A percentile compares a stretch with the other conserved stretches of the same genome.
Conservation (phyloP, 176 grass and related monocot species). For the Rhynchospora breviuscula region DNA sequence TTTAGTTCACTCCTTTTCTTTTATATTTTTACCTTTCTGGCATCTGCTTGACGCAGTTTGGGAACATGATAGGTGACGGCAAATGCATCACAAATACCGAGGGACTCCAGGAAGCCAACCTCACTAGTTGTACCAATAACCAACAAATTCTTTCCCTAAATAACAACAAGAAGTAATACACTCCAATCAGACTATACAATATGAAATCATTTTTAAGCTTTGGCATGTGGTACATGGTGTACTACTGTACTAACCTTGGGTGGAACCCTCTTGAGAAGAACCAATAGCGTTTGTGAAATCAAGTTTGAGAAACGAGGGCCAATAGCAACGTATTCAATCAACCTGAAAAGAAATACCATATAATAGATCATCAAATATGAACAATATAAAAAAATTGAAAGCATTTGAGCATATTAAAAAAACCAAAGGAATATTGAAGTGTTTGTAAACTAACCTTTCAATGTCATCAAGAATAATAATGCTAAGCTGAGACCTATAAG, state of each 20-base stretch:
- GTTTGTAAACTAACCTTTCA: slow-evolving; percentile 36
- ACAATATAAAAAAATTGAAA: neutral
- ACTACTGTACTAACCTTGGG: slow-evolving; percentile 49
- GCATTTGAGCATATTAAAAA: neutral
- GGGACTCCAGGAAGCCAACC: slow-evolving; percentile 71
- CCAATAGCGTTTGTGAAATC: slow-evolving; percentile 80
- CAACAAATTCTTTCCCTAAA: slow-evolving; percentile 64
- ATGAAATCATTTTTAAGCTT: neutral
- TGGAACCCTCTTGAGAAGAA: slow-evolving; percentile 88
- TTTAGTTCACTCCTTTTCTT: neutral
- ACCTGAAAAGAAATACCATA: slow-evolving; percentile 41
- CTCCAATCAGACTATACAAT: neutral
- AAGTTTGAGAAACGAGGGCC: slow-evolving; percentile 89
- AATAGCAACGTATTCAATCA: slow-evolving; percentile 92
- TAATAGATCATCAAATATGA: neutral
- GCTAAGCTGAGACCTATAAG: slow-evolving; percentile 93
- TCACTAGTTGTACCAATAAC: slow-evolving; percentile 82
- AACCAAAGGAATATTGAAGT: neutral
- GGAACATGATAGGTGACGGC: slow-evolving; percentile 89
- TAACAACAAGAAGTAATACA: slow-evolving; percentile 17
- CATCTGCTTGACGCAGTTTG: slow-evolving; percentile 73
- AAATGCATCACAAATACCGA: slow-evolving; percentile 93
- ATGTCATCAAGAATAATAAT: slow-evolving; percentile 98
- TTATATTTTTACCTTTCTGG: slow-evolving; percentile 61
- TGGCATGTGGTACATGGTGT: neutral